Evolutionary conservation across 176 grass and related monocot species (phyloP), one percentile per base, ranked within the genome.

Genomic region (Ananas comosus): DNA sequence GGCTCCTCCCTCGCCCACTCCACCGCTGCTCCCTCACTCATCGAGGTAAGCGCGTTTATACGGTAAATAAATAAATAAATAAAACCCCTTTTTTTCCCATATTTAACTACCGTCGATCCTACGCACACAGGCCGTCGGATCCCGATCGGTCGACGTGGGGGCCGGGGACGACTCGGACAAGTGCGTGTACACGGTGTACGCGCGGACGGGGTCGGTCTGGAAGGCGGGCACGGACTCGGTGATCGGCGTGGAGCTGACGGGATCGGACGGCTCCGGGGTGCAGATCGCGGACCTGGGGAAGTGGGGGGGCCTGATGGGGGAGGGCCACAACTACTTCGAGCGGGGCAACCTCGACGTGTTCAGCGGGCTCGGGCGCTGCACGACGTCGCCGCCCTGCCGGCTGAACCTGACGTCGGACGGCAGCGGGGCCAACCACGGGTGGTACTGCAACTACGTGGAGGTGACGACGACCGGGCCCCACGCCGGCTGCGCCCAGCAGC

Each of bases 331-430:
- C 69, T 82, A 85, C 78, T 80, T 61, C 72, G 68, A 85, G 78
- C 63, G 73, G 16, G 77, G 68, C 48, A 58, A 66, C 49, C 64
- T 80, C 0, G 83, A 85, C 75, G 25, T 54, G 24, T 86, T 86
- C 75, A 82, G 79, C 75, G 79, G 71, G 3, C 71, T 58, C 0
- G 84, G 16, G 0, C 84, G 59, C 66, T 86, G 84, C 79, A 51
- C 70, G 47, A 0, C 67, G 1, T 48, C 71, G 0, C 63, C 79
- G 63, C 57, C 71, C 24, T 86, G 84, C 79, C 25, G 61, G 51
- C 29, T 82, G 58, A 86, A 82, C 66, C 70, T 86, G 24, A 76
- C 63, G 70, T 86, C 84, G 51, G 51, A 86, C 67, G 84, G 84
- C 58, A 33, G 18, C 13, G 71, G 84, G 13, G 2, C 10, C 18